Evolutionary conservation across 2,329 filamentous ascomycete genomes (phyloP).

Genomic region (Microcyclosporella mali): DNA sequence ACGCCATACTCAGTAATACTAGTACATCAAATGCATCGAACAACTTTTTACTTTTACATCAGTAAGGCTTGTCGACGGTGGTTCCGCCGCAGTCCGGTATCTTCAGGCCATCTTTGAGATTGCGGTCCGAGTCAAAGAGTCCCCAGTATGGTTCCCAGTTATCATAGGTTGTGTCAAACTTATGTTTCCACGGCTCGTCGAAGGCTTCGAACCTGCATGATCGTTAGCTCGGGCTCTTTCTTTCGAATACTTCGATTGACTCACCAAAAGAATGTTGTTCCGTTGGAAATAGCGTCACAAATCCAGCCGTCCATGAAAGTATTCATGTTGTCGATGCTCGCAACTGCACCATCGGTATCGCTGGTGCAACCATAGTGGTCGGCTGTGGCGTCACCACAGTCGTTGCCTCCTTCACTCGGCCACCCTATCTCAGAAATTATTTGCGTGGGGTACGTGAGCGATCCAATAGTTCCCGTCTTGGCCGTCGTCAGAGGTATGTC

Average conservation of each 20-base stretch:
- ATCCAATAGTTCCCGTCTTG: conserved; percentile 33
- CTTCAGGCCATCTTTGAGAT: conserved; percentile 73
- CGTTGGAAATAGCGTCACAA: conserved; percentile 70
- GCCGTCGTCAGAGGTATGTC: conserved; percentile 56
- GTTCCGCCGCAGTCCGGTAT: conserved; percentile 83
- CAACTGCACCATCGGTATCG: conserved; percentile 59
- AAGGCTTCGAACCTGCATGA: conserved; percentile 71
- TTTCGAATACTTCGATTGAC: conserved; percentile 23
- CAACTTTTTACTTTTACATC: background rate
- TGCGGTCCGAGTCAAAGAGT: conserved; percentile 75
- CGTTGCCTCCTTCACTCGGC: conserved; percentile 74
- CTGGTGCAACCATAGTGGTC: conserved; percentile 45
- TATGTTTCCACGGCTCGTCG: conserved; percentile 90
- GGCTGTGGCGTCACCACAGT: conserved; percentile 54
- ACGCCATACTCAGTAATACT: too few species aligned
- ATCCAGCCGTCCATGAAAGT: conserved; percentile 81
- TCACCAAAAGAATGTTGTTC: conserved; percentile 89
- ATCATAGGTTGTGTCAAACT: conserved; percentile 57
- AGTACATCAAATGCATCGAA: too few species aligned
- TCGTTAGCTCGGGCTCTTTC: background rate
- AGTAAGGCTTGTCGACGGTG: conserved; percentile 38
- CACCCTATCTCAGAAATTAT: conserved; percentile 88
- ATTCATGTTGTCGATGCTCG: conserved; percentile 75
- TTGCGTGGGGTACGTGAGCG: conserved; percentile 24
- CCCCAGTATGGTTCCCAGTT: conserved; percentile 97